phyloP scores from a whole-genome alignment of 2,329 filamentous ascomycete genomes.

The Cytospora leucostoma region DNA sequence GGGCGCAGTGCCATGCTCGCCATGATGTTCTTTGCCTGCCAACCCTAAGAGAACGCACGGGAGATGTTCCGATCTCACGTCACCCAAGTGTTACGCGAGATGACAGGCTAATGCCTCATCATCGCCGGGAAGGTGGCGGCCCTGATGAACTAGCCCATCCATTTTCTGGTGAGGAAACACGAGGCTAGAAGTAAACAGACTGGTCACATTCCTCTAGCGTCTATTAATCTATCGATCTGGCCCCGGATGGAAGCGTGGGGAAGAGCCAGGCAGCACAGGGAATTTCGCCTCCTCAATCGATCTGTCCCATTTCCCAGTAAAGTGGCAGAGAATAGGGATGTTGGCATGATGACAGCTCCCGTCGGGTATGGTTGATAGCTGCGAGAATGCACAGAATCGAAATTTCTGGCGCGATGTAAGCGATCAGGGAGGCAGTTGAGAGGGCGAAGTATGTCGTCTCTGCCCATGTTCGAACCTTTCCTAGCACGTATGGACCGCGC shows the following conservation, averaged over 20 bases:
- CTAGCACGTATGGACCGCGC: neutral
- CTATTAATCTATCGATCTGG: neutral
- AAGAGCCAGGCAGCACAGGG: neutral
- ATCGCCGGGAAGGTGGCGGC: slow-evolving; percentile 11
- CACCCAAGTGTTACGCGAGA: slow-evolving; percentile 9
- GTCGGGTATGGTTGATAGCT: neutral
- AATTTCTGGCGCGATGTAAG: neutral
- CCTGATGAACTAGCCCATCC: neutral
- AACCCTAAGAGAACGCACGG: neutral
- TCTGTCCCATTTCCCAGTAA: neutral
- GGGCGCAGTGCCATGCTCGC: neutral
- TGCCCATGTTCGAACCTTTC: neutral
- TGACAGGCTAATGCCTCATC: slow-evolving; percentile 24
- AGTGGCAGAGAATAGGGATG: neutral
- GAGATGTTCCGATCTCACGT: neutral
- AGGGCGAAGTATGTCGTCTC: slow-evolving; percentile 1
- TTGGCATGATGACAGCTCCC: slow-evolving; percentile 2
- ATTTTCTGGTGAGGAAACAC: slow-evolving; percentile 1
- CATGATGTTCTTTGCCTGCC: too few relatives aligned
- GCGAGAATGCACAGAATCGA: slow-evolving; percentile 3
- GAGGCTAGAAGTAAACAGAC: neutral
- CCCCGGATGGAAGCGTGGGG: neutral
- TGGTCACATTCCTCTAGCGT: neutral
- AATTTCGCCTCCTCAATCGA: neutral
- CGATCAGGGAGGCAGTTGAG: slow-evolving; percentile 6